Base-by-base conservation (phyloP, 192 early-diverging fungal genomes). In the Helicostylum pulchrum region DNA sequence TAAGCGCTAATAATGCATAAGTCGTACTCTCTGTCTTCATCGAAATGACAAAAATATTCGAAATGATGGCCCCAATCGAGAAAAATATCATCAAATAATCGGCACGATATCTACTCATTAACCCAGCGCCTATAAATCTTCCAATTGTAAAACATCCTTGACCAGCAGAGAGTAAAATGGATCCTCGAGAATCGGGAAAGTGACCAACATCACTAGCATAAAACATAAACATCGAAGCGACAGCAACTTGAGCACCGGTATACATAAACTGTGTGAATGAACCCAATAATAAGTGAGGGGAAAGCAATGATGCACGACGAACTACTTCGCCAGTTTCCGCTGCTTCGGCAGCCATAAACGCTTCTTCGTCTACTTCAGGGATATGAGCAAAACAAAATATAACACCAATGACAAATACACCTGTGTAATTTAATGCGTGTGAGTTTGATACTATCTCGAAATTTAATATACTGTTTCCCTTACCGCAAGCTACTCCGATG, bases 291-390 rank as follows among this genome's bases (percentile, higher is more conserved):
- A 66, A 56, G 39, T 72, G 70, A 17, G 70, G 70, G 19, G 70
- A 72, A 26, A 20, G 20, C 30, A 70, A 32, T 0, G 68, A 70
- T 36, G 68, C 68, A 52, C 68, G 62, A 14, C 62, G 62, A 10
- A 36, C 56, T 47, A 46, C 56, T n/a, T 12, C 43, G 45, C 62
- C 63, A 2, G 19, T 47, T 60, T 70, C 56, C 4, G 34, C 62
- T 1, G 66, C 61, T 60, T 80, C 72, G 0, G 66, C 56, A 3
- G 73, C 73, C 31, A 72, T 70, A 45, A 80, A 54, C 9, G 67
- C 73, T 3, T 75, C 73, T 30, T 73, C 52, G 62, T 80, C 74
- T n/a, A 83, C 53, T 23, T 78, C 79, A 14, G 71, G 71, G 19
- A 73, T 64, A 1, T n/a, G 20, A 12, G 31, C 61, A 48, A 73